A percentile compares a stretch with the other conserved stretches of the same genome.
Evolutionary conservation across 257 asterid species (phyloP).

Genomic region (Salvia hispanica): DNA sequence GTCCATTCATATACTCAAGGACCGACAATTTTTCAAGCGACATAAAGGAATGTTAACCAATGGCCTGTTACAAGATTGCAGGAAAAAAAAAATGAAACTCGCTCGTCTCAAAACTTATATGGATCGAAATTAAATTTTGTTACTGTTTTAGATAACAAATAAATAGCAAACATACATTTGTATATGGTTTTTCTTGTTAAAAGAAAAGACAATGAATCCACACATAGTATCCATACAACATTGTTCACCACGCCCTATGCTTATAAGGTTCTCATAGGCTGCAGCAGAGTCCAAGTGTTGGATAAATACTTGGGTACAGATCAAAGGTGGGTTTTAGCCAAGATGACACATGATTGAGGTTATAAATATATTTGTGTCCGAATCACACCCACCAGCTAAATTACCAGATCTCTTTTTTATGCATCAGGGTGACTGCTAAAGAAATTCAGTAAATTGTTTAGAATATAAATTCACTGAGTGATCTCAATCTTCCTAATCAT

Average conservation of each 20-base stretch:
- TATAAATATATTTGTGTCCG: too few species aligned
- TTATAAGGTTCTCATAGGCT: neutral
- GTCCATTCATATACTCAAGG: constrained; percentile 42
- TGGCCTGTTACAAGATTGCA: constrained; percentile 56
- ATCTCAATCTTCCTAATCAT: neutral
- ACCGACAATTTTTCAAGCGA: constrained; percentile 47
- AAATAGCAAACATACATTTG: neutral
- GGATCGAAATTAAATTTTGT: neutral
- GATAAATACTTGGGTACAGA: neutral
- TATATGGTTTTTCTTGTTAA: neutral
- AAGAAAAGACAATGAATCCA: constrained; percentile 7
- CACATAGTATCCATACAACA: constrained; percentile 1
- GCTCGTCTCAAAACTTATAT: constrained; percentile 8
- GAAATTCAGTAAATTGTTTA: neutral
- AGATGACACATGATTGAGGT: too few species aligned
- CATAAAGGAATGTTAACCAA: constrained; percentile 55
- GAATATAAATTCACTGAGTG: neutral
- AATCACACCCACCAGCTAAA: too few species aligned
- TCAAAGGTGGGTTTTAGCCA: too few species aligned
- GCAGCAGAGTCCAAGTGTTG: neutral
- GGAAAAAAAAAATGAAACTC: constrained; percentile 22
- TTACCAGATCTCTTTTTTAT: neutral
- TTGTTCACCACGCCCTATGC: too few species aligned
- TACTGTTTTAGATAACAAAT: neutral
- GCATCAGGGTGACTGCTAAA: neutral